phyloP scores from a whole-genome alignment of 225 moss, liverwort and hornwort genomes.

The Polytrichum formosum region DNA sequence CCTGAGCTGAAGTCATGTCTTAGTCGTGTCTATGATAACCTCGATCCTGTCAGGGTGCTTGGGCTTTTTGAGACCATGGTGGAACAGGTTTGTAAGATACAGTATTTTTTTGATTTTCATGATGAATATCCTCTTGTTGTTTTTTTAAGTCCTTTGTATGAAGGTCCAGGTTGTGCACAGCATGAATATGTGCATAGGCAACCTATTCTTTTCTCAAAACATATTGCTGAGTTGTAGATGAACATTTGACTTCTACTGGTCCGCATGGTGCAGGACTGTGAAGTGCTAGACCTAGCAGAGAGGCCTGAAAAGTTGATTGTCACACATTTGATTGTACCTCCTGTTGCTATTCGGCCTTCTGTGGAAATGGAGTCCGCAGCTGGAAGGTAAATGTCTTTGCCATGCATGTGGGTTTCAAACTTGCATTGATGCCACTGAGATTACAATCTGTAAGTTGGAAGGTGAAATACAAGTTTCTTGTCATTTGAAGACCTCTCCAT shows the following conservation, averaged over 20 bases:
- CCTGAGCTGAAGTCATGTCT: conserved; percentile 86
- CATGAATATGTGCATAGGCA: too few species aligned
- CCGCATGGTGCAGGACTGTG: conserved; percentile 75
- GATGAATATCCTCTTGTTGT: too few species aligned
- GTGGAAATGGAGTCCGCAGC: conserved; percentile 99
- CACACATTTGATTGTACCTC: conserved; percentile 89
- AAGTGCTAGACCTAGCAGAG: conserved; percentile 84
- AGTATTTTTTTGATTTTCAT: too few species aligned
- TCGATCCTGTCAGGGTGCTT: conserved; percentile 87
- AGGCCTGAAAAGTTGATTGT: conserved; percentile 94
- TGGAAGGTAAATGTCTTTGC: conserved; percentile 64
- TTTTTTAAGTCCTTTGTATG: too few species aligned
- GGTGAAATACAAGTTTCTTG: too few species aligned
- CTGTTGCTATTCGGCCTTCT: conserved; percentile 94
- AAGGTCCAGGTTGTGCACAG: too few species aligned
- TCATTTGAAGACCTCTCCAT: too few species aligned
- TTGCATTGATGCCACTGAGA: too few species aligned
- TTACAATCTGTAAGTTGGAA: too few species aligned
- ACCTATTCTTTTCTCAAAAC: too few species aligned
- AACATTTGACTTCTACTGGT: neutral
- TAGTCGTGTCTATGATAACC: conserved; percentile 86
- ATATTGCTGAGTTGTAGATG: too few species aligned
- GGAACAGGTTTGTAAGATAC: conserved; percentile 56
- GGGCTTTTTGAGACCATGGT: conserved; percentile 85
- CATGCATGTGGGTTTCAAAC: too few species aligned